A percentile compares a stretch with the other conserved stretches of the same genome.
phyloP scores from a whole-genome alignment of 345 rosid species.

The Gynandropsis gynandra region DNA sequence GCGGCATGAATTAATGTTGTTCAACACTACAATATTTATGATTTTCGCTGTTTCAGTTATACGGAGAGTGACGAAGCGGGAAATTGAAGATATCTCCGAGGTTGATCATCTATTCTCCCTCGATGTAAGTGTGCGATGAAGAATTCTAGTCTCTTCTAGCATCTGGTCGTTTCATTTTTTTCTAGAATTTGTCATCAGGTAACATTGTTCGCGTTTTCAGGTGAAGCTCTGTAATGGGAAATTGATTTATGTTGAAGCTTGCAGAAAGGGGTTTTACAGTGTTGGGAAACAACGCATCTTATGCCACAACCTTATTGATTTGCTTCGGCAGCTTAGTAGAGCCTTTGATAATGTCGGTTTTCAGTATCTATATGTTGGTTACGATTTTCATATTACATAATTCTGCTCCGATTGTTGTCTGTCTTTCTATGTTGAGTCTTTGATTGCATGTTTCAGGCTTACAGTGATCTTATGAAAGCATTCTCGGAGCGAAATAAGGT shows the following conservation, averaged over 20 bases:
- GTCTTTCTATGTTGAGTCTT: neutral
- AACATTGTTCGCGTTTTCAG: conserved; percentile 30
- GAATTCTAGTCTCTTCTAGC: neutral
- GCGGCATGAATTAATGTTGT: neutral
- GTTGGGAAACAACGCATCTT: conserved; percentile 68
- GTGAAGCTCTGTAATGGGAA: conserved; percentile 96
- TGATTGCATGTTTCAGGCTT: conserved; percentile 52
- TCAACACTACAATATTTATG: conserved; percentile 13
- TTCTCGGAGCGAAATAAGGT: conserved; percentile 93
- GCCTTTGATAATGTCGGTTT: conserved; percentile 75
- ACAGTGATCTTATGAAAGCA: conserved; percentile 78
- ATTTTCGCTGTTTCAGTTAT: conserved; percentile 41
- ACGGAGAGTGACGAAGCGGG: conserved; percentile 47
- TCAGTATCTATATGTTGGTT: neutral
- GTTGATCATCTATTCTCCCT: conserved; percentile 85
- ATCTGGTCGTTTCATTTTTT: conserved; percentile 22
- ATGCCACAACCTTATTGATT: conserved; percentile 83
- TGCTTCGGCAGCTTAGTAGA: conserved; percentile 83
- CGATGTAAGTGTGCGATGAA: conserved; percentile 42
- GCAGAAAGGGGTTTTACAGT: conserved; percentile 68
- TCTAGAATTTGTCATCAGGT: conserved; percentile 25
- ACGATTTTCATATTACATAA: neutral
- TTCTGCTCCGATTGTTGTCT: too few relatives aligned
- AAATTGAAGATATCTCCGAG: conserved; percentile 42
- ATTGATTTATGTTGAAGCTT: conserved; percentile 73